phyloP scores from a whole-genome alignment of 176 grass and related monocot genomes.

The Hyparrhenia diplandra region DNA sequence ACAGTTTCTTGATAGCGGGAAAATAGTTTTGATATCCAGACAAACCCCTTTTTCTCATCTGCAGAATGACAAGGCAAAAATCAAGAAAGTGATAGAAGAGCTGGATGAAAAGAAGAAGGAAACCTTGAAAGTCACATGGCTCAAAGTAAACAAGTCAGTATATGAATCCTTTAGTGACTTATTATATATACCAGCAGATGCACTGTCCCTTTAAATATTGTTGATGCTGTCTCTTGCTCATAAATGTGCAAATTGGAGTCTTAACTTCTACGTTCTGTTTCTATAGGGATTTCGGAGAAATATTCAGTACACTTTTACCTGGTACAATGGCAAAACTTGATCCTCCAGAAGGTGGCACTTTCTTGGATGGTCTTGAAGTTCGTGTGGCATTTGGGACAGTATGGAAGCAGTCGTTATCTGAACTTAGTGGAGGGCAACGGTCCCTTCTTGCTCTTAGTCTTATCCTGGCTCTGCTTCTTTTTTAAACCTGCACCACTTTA shows the following conservation, averaged over 20 bases:
- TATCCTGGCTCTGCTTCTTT: constrained; percentile 93
- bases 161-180: constrained; percentile 15
- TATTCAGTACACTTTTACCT: constrained; percentile 91
- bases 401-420: constrained; percentile 97
- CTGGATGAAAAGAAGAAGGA: constrained; percentile 98
- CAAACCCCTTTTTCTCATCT: constrained; percentile 13
- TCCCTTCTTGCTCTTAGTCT: constrained; percentile 98
- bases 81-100: constrained; percentile 88
- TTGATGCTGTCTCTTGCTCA: neutral
- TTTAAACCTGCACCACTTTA: constrained; percentile 98
- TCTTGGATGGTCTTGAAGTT: constrained; percentile 97
- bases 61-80: constrained; percentile 95
- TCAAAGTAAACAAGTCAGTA: constrained; percentile 97
- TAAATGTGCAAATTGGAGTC: constrained; percentile 1
- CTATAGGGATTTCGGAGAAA: constrained; percentile 92
- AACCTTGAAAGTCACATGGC: constrained; percentile 91
- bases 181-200: constrained; percentile 18
- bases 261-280: constrained; percentile 32
- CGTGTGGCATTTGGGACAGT: constrained; percentile 94
- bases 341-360: constrained; percentile 81
- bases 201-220: constrained; percentile 1
- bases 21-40: neutral
- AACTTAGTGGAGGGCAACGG: constrained; percentile 94
- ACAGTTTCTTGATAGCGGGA: constrained; percentile 13
- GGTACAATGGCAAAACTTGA: constrained; percentile 98